Percentiles rank a stretch among this genome's conserved stretches.
These are phyloP conservation scores for Evansstolkia leycettana DNA, from an alignment of 495 filamentous ascomycete species.

Conservation along the genomic window DNA sequence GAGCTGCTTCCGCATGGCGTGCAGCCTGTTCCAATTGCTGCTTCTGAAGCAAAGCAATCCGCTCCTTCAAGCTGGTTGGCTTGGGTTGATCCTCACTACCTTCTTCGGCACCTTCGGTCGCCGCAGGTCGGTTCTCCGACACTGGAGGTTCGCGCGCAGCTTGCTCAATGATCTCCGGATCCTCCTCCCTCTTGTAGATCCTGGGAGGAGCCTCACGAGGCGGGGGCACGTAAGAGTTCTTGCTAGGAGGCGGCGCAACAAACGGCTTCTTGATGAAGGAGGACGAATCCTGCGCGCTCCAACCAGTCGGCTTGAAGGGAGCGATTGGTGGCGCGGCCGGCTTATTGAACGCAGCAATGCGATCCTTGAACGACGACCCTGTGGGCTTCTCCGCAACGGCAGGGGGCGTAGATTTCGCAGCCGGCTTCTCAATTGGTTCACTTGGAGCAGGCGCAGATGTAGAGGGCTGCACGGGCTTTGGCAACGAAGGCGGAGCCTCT, in stretches of 20 bases:
- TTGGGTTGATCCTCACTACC: slow-evolving; percentile 65
- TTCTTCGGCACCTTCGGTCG: slow-evolving; percentile 40
- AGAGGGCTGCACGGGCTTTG: slow-evolving; percentile 13
- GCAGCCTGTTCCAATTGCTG: slow-evolving; percentile 81
- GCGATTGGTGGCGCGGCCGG: slow-evolving; percentile 70
- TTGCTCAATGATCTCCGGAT: slow-evolving; percentile 65
- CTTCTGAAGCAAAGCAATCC: slow-evolving; percentile 86
- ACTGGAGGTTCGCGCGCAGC: slow-evolving; percentile 29
- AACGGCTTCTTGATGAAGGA: slow-evolving; percentile 97
- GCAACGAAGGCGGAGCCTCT: slow-evolving; percentile 16
- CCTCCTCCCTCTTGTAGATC: slow-evolving; percentile 79
- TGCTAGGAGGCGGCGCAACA: slow-evolving; percentile 87
- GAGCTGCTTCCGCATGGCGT: slow-evolving; percentile 62
- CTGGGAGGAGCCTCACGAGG: slow-evolving; percentile 54
- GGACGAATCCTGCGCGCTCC: slow-evolving; percentile 41
- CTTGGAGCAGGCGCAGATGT: slow-evolving; percentile 12
- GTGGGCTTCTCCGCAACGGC: slow-evolving; percentile 67
- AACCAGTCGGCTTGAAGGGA: slow-evolving; percentile 69
- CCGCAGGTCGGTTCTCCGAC: slow-evolving; percentile 44
- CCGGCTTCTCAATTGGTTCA: slow-evolving; percentile 32
- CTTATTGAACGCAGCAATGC: slow-evolving; percentile 95
- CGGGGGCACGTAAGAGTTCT: slow-evolving; percentile 79
- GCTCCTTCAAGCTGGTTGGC: slow-evolving; percentile 82
- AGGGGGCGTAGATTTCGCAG: slow-evolving; percentile 41
- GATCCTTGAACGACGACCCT: slow-evolving; percentile 73